A percentile compares a stretch with the other conserved stretches of the same genome.
Evolutionary conservation across 306 rosid species (phyloP).

Genomic region (Fragaria nilgerrensis): DNA sequence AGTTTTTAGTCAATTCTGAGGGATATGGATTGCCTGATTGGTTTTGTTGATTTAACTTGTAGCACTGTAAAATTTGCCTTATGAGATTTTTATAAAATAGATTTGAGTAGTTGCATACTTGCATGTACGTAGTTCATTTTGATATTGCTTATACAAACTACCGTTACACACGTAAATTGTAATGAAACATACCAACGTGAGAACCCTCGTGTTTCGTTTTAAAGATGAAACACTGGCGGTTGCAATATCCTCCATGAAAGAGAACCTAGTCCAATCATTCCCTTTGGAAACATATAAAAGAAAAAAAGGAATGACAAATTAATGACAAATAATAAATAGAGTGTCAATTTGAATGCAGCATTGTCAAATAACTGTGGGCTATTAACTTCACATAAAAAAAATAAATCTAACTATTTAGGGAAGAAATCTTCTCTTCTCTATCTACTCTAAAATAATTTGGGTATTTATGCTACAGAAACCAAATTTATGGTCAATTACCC

Average conservation of each 20-base stretch:
- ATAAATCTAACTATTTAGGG: background rate
- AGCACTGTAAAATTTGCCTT: background rate
- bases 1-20: background rate
- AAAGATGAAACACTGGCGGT: background rate
- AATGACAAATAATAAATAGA: too few relatives aligned
- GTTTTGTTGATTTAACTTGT: background rate
- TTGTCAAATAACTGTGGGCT: background rate
- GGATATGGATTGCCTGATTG: background rate
- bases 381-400: background rate
- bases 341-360: background rate
- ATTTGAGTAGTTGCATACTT: background rate
- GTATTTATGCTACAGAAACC: too few relatives aligned
- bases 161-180: background rate
- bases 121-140: background rate
- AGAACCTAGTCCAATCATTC: background rate
- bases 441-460: too few relatives aligned
- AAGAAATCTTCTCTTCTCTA: background rate
- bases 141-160: background rate
- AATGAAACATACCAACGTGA: background rate
- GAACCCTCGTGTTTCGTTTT: background rate
- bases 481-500: too few relatives aligned
- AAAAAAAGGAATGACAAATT: background rate
- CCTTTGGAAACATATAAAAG: background rate
- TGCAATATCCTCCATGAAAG: background rate
- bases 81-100: background rate